Conservation (phyloP, 2,329 filamentous ascomycete species). For the Trichoderma simmonsii region DNA sequence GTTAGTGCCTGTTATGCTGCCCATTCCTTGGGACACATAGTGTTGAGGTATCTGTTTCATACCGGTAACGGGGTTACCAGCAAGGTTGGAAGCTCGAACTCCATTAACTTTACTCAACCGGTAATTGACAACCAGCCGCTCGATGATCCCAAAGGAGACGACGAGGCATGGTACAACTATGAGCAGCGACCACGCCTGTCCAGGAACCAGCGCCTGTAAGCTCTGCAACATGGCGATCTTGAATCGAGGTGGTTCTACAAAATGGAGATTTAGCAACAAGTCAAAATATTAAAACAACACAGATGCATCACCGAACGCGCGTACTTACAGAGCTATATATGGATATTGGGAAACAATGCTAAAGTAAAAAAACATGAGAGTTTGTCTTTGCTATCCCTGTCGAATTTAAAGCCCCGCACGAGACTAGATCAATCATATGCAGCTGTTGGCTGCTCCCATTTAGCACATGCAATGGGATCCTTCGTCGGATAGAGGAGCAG, state of each 20-base stretch:
- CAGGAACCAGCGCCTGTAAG: background rate
- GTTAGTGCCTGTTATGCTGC: background rate
- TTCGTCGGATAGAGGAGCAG: background rate
- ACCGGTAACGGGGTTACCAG: slow-evolving; percentile 1
- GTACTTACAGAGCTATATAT: background rate
- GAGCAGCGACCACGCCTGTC: background rate
- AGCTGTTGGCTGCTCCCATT: background rate
- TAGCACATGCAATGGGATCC: background rate
- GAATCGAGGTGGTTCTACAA: background rate
- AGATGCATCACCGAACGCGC: background rate
- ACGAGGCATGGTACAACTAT: background rate
- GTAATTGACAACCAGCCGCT: background rate
- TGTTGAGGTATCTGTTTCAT: background rate
- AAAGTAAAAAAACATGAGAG: background rate
- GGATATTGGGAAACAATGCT: background rate
- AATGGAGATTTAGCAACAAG: background rate
- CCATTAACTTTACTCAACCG: slow-evolving; percentile 9
- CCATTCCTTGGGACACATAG: background rate
- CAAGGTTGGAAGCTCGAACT: slow-evolving; percentile 7
- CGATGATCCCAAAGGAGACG: background rate
- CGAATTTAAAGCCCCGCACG: background rate
- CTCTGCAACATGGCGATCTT: background rate
- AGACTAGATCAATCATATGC: background rate
- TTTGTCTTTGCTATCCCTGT: background rate
- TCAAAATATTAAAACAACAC: background rate